These are phyloP conservation scores for Erodium moschatum DNA, from an alignment of 441 rosid species.

Conservation along the genomic window DNA sequence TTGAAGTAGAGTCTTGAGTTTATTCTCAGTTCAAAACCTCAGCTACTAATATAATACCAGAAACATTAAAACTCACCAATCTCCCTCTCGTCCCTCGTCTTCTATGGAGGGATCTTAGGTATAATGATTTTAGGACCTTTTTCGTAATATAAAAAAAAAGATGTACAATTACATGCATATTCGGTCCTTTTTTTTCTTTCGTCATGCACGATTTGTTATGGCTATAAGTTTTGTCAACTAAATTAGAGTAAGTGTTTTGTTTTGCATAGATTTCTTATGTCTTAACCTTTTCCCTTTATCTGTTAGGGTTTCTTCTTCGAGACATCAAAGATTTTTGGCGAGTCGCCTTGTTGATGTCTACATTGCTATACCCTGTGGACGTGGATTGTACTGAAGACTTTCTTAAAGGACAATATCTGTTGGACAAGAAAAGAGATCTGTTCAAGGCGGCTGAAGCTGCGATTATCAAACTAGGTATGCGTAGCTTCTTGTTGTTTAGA, in stretches of 20 bases:
- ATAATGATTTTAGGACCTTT: background rate
- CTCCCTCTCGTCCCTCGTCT: no score
- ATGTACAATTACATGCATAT: background rate
- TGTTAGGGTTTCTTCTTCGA: slow-evolving; percentile 62
- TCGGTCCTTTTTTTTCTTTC: no score
- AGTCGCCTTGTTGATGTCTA: slow-evolving; percentile 58
- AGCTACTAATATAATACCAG: no score
- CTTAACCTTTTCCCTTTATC: slow-evolving; percentile 12
- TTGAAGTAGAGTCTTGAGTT: no score
- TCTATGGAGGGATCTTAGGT: background rate
- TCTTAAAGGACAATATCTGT: slow-evolving; percentile 31
- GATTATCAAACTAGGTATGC: slow-evolving; percentile 48
- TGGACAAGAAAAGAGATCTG: slow-evolving; percentile 43
- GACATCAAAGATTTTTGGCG: slow-evolving; percentile 85
- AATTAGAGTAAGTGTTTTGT: background rate
- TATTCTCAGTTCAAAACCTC: no score
- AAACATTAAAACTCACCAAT: no score
- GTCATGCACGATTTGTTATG: background rate
- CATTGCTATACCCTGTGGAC: slow-evolving; percentile 41
- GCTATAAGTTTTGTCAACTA: background rate
- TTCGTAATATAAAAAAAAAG: background rate
- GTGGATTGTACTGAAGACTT: slow-evolving; percentile 31
- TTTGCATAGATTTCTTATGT: background rate
- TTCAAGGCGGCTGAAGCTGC: slow-evolving; percentile 48
- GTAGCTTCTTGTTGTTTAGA: background rate